Evolutionary conservation across 805 yeast genomes (phyloP).

Genomic region (Candida pseudofarinosa): DNA sequence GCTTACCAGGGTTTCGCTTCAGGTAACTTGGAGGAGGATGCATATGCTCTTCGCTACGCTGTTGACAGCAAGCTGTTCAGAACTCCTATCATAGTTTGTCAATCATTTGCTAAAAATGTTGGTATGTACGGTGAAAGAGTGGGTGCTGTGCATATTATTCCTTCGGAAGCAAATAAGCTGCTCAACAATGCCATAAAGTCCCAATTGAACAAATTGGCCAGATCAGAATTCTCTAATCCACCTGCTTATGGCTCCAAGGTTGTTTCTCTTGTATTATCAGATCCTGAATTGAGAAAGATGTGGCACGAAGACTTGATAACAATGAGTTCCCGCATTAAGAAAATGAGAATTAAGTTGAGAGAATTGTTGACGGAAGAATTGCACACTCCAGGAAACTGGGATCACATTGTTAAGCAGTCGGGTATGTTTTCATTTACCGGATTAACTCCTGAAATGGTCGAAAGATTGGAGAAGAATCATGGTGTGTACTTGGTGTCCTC

Average conservation of each 20-base stretch:
- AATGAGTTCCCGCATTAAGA: conserved; percentile 79
- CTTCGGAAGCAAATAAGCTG: conserved; percentile 37
- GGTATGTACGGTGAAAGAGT: conserved; percentile 98
- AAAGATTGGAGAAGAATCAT: conserved; percentile 68
- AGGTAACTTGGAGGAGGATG: conserved; percentile 79
- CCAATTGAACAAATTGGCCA: conserved; percentile 69
- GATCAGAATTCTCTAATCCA: conserved; percentile 88
- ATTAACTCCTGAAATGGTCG: conserved; percentile 69
- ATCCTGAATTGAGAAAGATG: conserved; percentile 62
- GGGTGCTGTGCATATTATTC: conserved; percentile 82
- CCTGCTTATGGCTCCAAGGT: conserved; percentile 95
- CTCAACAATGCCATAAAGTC: conserved; percentile 60
- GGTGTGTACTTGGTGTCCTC: conserved; percentile 76
- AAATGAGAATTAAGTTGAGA: conserved; percentile 72
- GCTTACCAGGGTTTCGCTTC: conserved; percentile 98
- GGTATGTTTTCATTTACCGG: conserved; percentile 99
- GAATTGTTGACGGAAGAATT: conserved; percentile 51
- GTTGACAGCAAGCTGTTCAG: conserved; percentile 31
- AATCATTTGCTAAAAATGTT: conserved; percentile 93
- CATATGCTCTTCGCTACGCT: conserved; percentile 74
- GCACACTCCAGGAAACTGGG: conserved; percentile 87
- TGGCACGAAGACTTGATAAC: conserved; percentile 83
- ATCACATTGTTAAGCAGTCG: conserved; percentile 81
- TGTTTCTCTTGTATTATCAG: conserved; percentile 69
- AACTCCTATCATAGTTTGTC: conserved; percentile 60